phyloP scores from a whole-genome alignment of 257 asterid genomes.

The Lithospermum erythrorhizon region DNA sequence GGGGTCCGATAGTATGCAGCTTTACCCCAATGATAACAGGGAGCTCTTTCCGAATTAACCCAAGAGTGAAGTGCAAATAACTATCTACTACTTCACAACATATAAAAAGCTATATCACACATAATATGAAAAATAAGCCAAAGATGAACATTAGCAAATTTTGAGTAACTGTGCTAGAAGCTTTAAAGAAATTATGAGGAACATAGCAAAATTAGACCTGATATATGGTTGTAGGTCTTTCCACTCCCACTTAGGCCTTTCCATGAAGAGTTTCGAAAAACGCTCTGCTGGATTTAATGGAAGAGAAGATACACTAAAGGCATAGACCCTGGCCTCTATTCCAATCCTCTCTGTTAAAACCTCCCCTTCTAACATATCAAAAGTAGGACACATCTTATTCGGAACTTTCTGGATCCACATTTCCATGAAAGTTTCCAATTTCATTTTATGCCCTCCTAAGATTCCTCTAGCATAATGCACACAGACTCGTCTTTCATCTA shows the following conservation, averaged over 20 bases:
- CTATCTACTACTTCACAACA: too few relatives aligned
- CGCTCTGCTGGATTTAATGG: slow-evolving; percentile 74
- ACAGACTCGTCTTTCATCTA: slow-evolving; percentile 62
- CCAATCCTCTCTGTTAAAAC: slow-evolving; percentile 68
- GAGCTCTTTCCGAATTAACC: too few relatives aligned
- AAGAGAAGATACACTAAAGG: slow-evolving; percentile 59
- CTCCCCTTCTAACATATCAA: slow-evolving; percentile 87
- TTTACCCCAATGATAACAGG: too few relatives aligned
- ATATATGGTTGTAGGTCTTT: slow-evolving; percentile 78
- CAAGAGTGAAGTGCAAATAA: too few relatives aligned
- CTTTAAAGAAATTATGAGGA: neutral
- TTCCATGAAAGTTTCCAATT: slow-evolving; percentile 52
- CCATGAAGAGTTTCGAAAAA: slow-evolving; percentile 42
- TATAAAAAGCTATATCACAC: too few relatives aligned
- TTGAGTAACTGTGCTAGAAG: slow-evolving; percentile 6
- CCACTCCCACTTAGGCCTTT: slow-evolving; percentile 83
- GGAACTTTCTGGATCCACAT: slow-evolving; percentile 68
- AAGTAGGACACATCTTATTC: slow-evolving; percentile 39
- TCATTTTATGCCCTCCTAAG: slow-evolving; percentile 57
- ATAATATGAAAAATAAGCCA: too few relatives aligned
- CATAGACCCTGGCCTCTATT: slow-evolving; percentile 52
- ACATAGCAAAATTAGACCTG: slow-evolving; percentile 32
- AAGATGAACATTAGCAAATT: neutral
- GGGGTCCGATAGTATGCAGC: too few relatives aligned
- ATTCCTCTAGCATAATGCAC: slow-evolving; percentile 65